phyloP scores from a whole-genome alignment of 179 eudicot genomes.

The Silene vulgaris region DNA sequence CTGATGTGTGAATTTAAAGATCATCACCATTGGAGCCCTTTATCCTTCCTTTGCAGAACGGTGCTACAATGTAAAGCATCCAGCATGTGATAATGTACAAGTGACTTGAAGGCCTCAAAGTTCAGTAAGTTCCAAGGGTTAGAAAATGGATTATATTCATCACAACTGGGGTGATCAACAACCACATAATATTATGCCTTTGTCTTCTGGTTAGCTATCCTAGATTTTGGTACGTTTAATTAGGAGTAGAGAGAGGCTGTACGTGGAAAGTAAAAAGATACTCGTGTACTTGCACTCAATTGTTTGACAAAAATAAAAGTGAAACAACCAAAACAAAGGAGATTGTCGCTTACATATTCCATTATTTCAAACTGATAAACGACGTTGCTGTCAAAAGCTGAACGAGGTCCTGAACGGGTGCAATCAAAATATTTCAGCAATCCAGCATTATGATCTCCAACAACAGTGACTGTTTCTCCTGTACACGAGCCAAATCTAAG shows the following conservation, averaged over 20 bases:
- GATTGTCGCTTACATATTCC: slow-evolving; percentile 76
- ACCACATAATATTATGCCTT: not conserved
- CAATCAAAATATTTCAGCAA: slow-evolving; percentile 86
- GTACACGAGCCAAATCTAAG: slow-evolving; percentile 23
- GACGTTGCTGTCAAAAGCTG: slow-evolving; percentile 88
- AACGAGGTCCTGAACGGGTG: slow-evolving; percentile 93
- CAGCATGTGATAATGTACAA: not conserved
- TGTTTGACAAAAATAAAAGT: not conserved
- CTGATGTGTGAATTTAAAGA: not conserved
- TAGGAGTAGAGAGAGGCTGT: not conserved
- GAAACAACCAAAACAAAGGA: not conserved
- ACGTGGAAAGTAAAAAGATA: not conserved
- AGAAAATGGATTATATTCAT: not conserved
- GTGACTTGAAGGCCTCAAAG: not conserved
- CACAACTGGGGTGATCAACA: not conserved
- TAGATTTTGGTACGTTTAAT: not conserved
- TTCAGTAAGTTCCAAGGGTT: not conserved
- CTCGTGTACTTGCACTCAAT: not conserved
- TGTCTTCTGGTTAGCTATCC: not conserved
- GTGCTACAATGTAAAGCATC: not conserved
- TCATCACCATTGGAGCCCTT: not conserved
- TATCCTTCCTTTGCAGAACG: not conserved
- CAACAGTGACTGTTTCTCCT: slow-evolving; percentile 92
- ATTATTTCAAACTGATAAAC: slow-evolving; percentile 89
- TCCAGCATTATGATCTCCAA: slow-evolving; percentile 87